Evolutionary conservation across 2,329 filamentous ascomycete species (phyloP).

Genomic region (Aspergillus pseudoterreus): DNA sequence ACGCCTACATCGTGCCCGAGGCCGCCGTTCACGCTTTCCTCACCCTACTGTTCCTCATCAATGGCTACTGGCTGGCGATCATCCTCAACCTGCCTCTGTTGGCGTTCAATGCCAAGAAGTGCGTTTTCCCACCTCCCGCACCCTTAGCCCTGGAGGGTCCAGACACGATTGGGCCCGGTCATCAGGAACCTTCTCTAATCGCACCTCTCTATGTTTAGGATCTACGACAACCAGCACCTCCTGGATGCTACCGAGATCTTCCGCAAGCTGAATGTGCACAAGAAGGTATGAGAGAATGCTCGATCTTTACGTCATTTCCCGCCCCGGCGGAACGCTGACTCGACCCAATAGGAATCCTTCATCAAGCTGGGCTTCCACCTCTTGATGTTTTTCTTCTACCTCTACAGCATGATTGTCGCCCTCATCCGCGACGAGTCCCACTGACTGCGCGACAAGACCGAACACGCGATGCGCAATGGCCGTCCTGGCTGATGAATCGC

Average conservation of each 20-base stretch:
- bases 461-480: slow-evolving; percentile 39
- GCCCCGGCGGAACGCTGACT: slow-evolving; percentile 7
- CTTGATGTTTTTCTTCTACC: slow-evolving; percentile 99
- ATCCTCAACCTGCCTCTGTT: slow-evolving; percentile 88
- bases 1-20: slow-evolving; percentile 99
- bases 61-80: slow-evolving; percentile 95
- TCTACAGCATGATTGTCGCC: slow-evolving; percentile 97
- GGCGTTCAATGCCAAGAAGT: slow-evolving; percentile 98
- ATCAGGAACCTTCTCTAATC: slow-evolving; percentile 16
- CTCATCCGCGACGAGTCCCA: slow-evolving; percentile 92
- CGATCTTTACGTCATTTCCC: slow-evolving; percentile 7
- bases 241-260: slow-evolving; percentile 98
- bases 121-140: slow-evolving; percentile 39
- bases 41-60: slow-evolving; percentile 93
- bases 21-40: slow-evolving; percentile 95
- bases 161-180: too few relatives aligned
- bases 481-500: slow-evolving; percentile 13
- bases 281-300: slow-evolving; percentile 65
- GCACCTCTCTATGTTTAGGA: slow-evolving; percentile 53
- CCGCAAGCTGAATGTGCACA: slow-evolving; percentile 97
- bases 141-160: background rate
- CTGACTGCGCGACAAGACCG: slow-evolving; percentile 52
- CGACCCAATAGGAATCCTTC: slow-evolving; percentile 76
- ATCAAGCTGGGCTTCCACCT: slow-evolving; percentile 98
- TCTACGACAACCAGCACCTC: slow-evolving; percentile 94